Evolutionary conservation across 805 yeast species (phyloP).

Genomic region (Grigorovia humatica): DNA sequence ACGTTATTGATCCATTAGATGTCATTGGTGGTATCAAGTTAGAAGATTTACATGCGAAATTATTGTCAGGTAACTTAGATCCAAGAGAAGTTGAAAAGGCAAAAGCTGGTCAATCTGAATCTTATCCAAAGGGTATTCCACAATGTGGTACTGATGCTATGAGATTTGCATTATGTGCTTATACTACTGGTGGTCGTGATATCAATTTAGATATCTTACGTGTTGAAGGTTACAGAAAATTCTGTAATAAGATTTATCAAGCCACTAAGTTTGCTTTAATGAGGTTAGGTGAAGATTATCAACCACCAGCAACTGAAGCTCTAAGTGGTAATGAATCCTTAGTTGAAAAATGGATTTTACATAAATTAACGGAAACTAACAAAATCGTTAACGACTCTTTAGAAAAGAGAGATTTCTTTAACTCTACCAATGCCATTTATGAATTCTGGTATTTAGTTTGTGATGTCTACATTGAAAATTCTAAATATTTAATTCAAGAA

Average conservation of each 20-base stretch:
- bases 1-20: conserved; percentile 91
- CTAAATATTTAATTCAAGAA: conserved; percentile 83
- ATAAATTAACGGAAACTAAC: conserved; percentile 65
- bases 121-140: conserved; percentile 95
- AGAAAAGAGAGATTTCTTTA: conserved; percentile 82
- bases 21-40: conserved; percentile 83
- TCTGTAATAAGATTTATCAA: conserved; percentile 98
- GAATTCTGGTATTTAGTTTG: conserved; percentile 94
- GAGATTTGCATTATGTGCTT: conserved; percentile 96
- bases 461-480: conserved; percentile 97
- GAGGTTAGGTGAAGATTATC: conserved; percentile 82
- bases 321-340: conserved; percentile 74
- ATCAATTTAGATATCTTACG: conserved; percentile 91
- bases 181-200: conserved; percentile 97
- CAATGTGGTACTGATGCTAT: conserved; percentile 99
- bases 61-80: conserved; percentile 75
- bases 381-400: conserved; percentile 52
- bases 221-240: conserved; percentile 98
- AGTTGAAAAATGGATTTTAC: conserved; percentile 95
- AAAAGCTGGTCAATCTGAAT: conserved; percentile 71
- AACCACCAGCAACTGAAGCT: conserved; percentile 58
- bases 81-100: conserved; percentile 83
- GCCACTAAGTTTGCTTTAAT: conserved; percentile 94
- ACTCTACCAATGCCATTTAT: conserved; percentile 77
- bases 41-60: conserved; percentile 67